Conservation (phyloP, 1,284 basidiomycete species). For the Phlebopus sp. region DNA sequence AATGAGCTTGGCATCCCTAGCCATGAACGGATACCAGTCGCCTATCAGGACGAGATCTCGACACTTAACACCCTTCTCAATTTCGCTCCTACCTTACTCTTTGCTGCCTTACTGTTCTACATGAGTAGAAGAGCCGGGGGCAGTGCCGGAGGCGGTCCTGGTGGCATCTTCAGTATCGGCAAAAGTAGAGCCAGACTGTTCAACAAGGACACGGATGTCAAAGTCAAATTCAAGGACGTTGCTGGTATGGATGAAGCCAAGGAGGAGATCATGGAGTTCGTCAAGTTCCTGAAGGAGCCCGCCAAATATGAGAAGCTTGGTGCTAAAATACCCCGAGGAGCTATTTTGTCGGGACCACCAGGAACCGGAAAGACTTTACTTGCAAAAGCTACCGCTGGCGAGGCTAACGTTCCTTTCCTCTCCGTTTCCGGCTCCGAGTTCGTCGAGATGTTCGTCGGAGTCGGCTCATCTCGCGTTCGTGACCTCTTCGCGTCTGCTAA, state of each 20-base stretch:
- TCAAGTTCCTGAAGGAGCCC: slow-evolving; percentile 98
- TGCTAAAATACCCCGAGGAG: slow-evolving; percentile 98
- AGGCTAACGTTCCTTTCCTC: slow-evolving; percentile 96
- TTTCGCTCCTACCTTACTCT: slow-evolving; percentile 91
- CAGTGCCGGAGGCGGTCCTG: slow-evolving; percentile 60
- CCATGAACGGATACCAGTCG: slow-evolving; percentile 93
- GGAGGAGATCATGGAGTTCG: slow-evolving; percentile 99
- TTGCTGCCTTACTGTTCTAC: slow-evolving; percentile 89
- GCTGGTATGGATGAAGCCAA: slow-evolving; percentile 99
- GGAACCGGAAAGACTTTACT: slow-evolving; percentile 98
- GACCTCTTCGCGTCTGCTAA: slow-evolving; percentile 97
- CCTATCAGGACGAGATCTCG: slow-evolving; percentile 94
- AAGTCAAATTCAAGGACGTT: slow-evolving; percentile 92
- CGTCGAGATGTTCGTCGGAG: slow-evolving; percentile 99
- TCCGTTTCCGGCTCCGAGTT: slow-evolving; percentile 99
- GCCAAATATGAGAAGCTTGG: slow-evolving; percentile 93
- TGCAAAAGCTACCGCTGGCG: slow-evolving; percentile 97
- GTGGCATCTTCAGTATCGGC: slow-evolving; percentile 97
- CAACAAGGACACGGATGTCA: slow-evolving; percentile 96
- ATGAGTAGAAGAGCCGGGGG: slow-evolving; percentile 79
- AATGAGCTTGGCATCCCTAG: slow-evolving; percentile 88
- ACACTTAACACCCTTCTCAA: slow-evolving; percentile 81
- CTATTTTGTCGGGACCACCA: slow-evolving; percentile 96
- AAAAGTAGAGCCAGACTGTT: slow-evolving; percentile 95
- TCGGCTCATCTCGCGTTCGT: slow-evolving; percentile 94